Evolutionary conservation across 2,329 filamentous ascomycete genomes (phyloP).

Genomic region (Fusarium protoensiforme): DNA sequence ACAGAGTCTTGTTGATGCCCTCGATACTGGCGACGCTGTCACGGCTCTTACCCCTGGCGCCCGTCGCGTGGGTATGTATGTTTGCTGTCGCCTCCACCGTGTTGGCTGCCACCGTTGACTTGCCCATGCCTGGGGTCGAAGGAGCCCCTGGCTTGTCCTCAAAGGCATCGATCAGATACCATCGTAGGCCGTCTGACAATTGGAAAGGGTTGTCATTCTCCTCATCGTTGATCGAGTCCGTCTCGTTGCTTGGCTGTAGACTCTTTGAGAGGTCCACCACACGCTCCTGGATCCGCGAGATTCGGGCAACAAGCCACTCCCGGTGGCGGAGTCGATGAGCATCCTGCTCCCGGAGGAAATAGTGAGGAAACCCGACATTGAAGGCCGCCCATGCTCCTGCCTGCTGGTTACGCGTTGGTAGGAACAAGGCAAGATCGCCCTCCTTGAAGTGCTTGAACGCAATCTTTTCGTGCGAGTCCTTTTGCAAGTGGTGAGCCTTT

Average conservation of each 20-base stretch:
- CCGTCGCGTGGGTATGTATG: conserved; percentile 63
- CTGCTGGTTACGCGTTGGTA: conserved; percentile 93
- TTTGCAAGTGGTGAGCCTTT: conserved; percentile 81
- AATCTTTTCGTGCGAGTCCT: conserved; percentile 94
- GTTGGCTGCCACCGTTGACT: conserved; percentile 89
- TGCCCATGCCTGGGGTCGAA: conserved; percentile 90
- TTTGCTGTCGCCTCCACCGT: conserved; percentile 88
- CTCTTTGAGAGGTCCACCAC: conserved; percentile 92
- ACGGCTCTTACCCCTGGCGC: conserved; percentile 57
- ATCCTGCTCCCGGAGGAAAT: conserved; percentile 94
- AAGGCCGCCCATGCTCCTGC: conserved; percentile 98
- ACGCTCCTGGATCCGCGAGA: conserved; percentile 89
- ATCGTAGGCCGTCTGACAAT: conserved; percentile 91
- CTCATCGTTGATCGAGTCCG: conserved; percentile 66
- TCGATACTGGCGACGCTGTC: conserved; percentile 70
- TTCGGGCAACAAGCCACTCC: conserved; percentile 97
- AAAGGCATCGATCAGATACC: conserved; percentile 93
- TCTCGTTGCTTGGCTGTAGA: conserved; percentile 63
- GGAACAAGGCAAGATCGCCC: conserved; percentile 91
- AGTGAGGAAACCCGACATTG: conserved; percentile 97
- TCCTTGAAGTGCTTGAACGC: conserved; percentile 96
- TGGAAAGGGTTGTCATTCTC: conserved; percentile 98
- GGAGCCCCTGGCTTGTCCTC: conserved; percentile 95
- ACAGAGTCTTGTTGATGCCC: conserved; percentile 80
- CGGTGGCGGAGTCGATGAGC: conserved; percentile 83